A percentile compares a stretch with the other conserved stretches of the same genome.
Conservation (phyloP, 148 eudicot species). For the Amaranthus palmeri region DNA sequence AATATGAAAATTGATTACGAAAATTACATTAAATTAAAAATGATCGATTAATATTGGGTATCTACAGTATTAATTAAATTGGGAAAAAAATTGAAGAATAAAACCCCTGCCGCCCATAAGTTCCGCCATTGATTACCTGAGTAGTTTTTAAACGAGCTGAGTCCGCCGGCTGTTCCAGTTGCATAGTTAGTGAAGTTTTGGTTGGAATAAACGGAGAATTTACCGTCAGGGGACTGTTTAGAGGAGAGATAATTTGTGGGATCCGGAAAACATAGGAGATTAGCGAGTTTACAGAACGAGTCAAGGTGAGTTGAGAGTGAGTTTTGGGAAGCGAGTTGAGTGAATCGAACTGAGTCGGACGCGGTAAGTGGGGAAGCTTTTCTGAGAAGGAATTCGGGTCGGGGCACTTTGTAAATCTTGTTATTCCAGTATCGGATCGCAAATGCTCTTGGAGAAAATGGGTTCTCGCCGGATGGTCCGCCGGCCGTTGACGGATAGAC, state of each 20-base stretch:
- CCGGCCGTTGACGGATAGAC: slow-evolving; percentile 11
- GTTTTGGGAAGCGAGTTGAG: slow-evolving; percentile 55
- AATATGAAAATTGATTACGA: too few species aligned
- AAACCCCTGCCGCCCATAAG: too few species aligned
- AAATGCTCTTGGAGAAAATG: slow-evolving; percentile 62
- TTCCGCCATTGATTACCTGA: slow-evolving; percentile 11
- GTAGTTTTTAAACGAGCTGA: slow-evolving; percentile 53
- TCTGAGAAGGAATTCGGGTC: slow-evolving; percentile 49
- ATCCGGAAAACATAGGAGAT: slow-evolving; percentile 66
- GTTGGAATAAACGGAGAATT: slow-evolving; percentile 38
- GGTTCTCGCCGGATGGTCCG: slow-evolving; percentile 32
- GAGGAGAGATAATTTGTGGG: slow-evolving; percentile 28
- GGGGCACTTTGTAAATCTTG: slow-evolving; percentile 63
- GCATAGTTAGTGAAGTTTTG: slow-evolving; percentile 80
- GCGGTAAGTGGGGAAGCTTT: slow-evolving; percentile 70
- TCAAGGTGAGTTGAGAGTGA: slow-evolving; percentile 47
- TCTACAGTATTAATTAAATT: too few species aligned
- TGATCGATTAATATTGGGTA: too few species aligned
- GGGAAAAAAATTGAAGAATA: too few species aligned
- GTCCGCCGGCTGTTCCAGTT: slow-evolving; percentile 35
- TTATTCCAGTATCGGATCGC: slow-evolving; percentile 76
- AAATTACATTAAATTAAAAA: too few species aligned
- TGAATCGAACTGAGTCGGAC: slow-evolving; percentile 44
- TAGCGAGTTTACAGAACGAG: slow-evolving; percentile 58
- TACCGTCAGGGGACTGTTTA: slow-evolving; percentile 27